Evolutionary conservation across 371 early-diverging fungal species (phyloP).

Genomic region (Mortierella sp.): DNA sequence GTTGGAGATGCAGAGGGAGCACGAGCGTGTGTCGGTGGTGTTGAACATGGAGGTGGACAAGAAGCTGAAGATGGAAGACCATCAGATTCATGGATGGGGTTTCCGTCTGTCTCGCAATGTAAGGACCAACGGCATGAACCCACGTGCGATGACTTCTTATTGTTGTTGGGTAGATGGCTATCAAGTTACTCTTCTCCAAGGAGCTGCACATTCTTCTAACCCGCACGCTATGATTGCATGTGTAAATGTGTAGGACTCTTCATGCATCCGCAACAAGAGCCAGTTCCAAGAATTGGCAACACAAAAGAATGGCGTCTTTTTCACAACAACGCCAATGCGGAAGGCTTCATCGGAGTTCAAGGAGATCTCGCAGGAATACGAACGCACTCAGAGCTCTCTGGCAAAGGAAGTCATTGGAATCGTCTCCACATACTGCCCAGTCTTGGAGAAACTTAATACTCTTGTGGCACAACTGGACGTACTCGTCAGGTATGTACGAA

Average conservation of each 20-base stretch:
- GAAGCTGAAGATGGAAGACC: constrained; percentile 92
- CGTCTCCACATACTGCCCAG: constrained; percentile 87
- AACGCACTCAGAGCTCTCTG: constrained; percentile 75
- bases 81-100: constrained; percentile 86
- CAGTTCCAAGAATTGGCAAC: constrained; percentile 89
- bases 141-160: not conserved
- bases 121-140: constrained; percentile 19
- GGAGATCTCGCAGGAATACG: constrained; percentile 68
- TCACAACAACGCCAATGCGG: constrained; percentile 83
- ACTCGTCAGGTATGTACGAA: constrained; percentile 68
- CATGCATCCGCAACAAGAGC: constrained; percentile 72
- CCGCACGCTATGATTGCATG: not conserved
- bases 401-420: constrained; percentile 90
- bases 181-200: not conserved
- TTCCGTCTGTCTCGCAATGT: constrained; percentile 87
- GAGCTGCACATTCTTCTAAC: not conserved
- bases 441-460: constrained; percentile 83
- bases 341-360: constrained; percentile 41
- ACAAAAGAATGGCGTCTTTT: constrained; percentile 91
- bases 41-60: constrained; percentile 87
- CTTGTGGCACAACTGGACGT: constrained; percentile 90
- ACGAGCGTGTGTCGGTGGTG: constrained; percentile 69
- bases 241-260: constrained; percentile 65
- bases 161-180: not conserved
- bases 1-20: constrained; percentile 74